phyloP scores from a whole-genome alignment of 2,329 filamentous ascomycete species.

The Escovopsis weberi region DNA sequence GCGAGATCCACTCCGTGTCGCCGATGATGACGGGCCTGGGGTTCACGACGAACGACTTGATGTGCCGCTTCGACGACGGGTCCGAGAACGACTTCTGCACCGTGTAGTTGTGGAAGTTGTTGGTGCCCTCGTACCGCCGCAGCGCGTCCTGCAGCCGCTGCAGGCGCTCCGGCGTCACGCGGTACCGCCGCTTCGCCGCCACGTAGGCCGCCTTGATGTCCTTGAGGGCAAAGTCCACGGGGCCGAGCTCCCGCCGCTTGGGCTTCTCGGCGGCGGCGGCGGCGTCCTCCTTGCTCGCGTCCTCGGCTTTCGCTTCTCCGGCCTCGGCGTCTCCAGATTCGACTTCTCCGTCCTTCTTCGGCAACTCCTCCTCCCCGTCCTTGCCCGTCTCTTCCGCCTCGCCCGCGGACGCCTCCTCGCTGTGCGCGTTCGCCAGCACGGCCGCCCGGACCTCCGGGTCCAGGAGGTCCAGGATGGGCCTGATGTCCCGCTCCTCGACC shows the following conservation, averaged over 20 bases:
- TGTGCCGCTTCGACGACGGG: constrained; percentile 73
- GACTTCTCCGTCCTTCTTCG: constrained; percentile 6
- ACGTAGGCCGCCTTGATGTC: constrained; percentile 72
- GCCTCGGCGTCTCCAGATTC: constrained; percentile 7
- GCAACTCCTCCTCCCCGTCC: constrained; percentile 12
- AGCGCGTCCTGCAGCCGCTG: constrained; percentile 63
- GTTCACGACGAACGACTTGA: constrained; percentile 81
- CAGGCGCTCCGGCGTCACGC: constrained; percentile 58
- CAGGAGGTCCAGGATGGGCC: constrained; percentile 49
- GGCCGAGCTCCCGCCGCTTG: constrained; percentile 27
- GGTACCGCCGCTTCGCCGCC: constrained; percentile 69
- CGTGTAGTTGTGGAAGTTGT: constrained; percentile 96
- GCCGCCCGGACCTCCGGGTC: constrained; percentile 48
- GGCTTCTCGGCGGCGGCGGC: constrained; percentile 14
- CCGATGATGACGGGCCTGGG: constrained; percentile 66
- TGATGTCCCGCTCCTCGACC: constrained; percentile 67
- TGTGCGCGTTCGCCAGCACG: constrained; percentile 48
- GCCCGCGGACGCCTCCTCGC: constrained; percentile 15
- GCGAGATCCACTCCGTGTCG: constrained; percentile 85
- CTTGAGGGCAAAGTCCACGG: constrained; percentile 52
- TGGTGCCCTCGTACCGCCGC: constrained; percentile 63
- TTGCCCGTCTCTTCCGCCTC: constrained; percentile 11
- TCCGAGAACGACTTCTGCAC: constrained; percentile 73
- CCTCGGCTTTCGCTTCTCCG: constrained; percentile 10
- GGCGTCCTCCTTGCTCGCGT: constrained; percentile 2